Evolutionary conservation across 1,139 yeast genomes (phyloP).

Genomic region (Pichia sp.): DNA sequence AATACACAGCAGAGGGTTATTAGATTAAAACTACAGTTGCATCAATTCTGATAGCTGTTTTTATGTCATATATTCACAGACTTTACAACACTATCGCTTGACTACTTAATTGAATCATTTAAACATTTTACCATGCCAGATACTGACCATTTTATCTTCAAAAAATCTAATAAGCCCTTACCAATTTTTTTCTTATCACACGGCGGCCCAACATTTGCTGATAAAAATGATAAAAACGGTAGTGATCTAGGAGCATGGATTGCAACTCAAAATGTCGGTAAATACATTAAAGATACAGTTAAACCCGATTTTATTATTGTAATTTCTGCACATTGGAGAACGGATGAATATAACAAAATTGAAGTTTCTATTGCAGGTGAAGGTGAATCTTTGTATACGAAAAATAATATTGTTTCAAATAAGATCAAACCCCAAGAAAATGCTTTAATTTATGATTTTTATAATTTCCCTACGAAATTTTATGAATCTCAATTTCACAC

Average conservation of each 20-base stretch:
- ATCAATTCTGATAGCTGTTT: conserved; percentile 6
- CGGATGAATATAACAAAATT: conserved; percentile 35
- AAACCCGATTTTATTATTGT: conserved; percentile 62
- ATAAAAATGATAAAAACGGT: conserved; percentile 41
- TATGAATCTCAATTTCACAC: conserved; percentile 58
- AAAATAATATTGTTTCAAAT: conserved; percentile 13
- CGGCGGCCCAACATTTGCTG: conserved; percentile 68
- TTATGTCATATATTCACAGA: conserved; percentile 16
- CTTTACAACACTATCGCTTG: conserved; percentile 7
- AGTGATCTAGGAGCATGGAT: conserved; percentile 57
- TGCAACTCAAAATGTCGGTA: conserved; percentile 45
- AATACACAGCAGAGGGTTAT: neutral
- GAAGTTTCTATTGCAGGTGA: conserved; percentile 45
- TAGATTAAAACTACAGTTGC: conserved; percentile 1
- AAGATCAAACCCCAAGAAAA: conserved; percentile 29
- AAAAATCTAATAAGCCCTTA: conserved; percentile 20
- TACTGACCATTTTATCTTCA: conserved; percentile 18
- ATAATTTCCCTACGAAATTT: conserved; percentile 61
- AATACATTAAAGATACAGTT: conserved; percentile 38
- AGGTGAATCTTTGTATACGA: conserved; percentile 21
- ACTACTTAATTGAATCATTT: conserved; percentile 5
- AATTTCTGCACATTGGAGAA: conserved; percentile 76
- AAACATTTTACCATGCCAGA: conserved; percentile 13
- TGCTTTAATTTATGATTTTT: conserved; percentile 61
- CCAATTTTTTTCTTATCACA: conserved; percentile 69